Base-by-base conservation (phyloP, 1,139 yeast species). In the Pichia sp. region DNA sequence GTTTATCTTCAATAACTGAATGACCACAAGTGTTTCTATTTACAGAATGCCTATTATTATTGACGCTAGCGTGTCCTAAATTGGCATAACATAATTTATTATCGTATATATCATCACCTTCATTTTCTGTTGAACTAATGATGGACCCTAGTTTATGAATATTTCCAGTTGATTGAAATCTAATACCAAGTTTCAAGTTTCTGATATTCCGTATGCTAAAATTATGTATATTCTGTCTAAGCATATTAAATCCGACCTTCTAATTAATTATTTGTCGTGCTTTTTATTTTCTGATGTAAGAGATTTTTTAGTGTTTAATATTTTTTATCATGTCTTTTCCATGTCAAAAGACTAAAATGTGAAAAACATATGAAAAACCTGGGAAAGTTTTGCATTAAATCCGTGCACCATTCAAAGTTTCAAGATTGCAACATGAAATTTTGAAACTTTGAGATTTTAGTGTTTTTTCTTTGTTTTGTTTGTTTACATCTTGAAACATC, bases 1-100 rank as follows among this genome's bases (percentile, higher is more conserved):
- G 49, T 47, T 60, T 64, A 19, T 60, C 59, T 46, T 67, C 67
- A 27, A 51, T 41, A 16, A n/a, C 31, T 2, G 41, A 19, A 18
- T 18, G 14, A 36, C 10, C 10, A 8, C 19, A 8, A 19, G 13
- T 18, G 19, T 18, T 16, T 19, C 25, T 18, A 7, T 36, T 19
- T 5, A 36, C 3, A 19, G 3, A 14, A 36, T 18, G 3, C 3
- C n/a, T 14, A 31, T 31, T 14, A 31, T 16, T 31, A 16, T 31
- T 31, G 13, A 5, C 8, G 1, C 11, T 34, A n/a, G 8, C 6
- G 10, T 33, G 1, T 7, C 11, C 22, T 34, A 34, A 34, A 10
- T 19, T 38, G 4, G 9, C 5, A 14, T 39, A 22, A 14, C 11
- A 10, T 22, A 7, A 13, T 14, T 14, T 10, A 7, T 39, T 39